phyloP scores from a whole-genome alignment of 805 yeast species.

The Saccharomycopsis sp. region DNA sequence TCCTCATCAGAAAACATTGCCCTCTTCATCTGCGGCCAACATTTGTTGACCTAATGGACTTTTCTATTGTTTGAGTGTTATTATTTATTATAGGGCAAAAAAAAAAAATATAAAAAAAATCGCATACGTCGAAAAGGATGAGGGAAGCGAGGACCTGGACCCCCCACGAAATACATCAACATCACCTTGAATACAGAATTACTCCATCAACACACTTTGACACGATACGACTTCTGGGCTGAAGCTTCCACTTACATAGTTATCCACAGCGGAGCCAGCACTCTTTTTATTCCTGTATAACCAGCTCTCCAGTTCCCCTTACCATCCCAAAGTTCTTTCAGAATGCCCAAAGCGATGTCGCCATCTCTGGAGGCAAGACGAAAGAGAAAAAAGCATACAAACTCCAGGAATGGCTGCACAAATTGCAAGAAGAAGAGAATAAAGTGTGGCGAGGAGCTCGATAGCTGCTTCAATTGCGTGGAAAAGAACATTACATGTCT shows the following conservation, averaged over 20 bases:
- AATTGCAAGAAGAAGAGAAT: conserved; percentile 12
- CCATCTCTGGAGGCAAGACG: not conserved
- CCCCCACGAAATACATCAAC: too few species aligned
- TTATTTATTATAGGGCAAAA: too few species aligned
- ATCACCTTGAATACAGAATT: not conserved
- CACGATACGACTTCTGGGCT: too few species aligned
- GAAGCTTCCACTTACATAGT: too few species aligned
- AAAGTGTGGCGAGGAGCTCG: conserved; percentile 16
- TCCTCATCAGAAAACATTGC: too few species aligned
- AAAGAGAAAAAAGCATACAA: conserved; percentile 14
- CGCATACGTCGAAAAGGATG: too few species aligned
- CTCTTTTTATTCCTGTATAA: not conserved
- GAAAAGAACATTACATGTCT: conserved; percentile 8
- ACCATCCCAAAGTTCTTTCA: not conserved
- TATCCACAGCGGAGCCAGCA: not conserved
- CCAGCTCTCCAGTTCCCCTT: not conserved
- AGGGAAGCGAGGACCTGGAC: too few species aligned
- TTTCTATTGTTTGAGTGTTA: too few species aligned
- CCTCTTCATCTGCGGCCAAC: too few species aligned
- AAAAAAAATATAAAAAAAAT: too few species aligned
- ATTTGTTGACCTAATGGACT: too few species aligned
- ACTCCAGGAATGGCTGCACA: conserved; percentile 9
- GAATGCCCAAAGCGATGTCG: not conserved
- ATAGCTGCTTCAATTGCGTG: conserved; percentile 14
- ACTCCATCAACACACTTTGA: too few species aligned